Evolutionary conservation across 106 monocot genomes (phyloP).

Genomic region (Amphibolis antarctica): DNA sequence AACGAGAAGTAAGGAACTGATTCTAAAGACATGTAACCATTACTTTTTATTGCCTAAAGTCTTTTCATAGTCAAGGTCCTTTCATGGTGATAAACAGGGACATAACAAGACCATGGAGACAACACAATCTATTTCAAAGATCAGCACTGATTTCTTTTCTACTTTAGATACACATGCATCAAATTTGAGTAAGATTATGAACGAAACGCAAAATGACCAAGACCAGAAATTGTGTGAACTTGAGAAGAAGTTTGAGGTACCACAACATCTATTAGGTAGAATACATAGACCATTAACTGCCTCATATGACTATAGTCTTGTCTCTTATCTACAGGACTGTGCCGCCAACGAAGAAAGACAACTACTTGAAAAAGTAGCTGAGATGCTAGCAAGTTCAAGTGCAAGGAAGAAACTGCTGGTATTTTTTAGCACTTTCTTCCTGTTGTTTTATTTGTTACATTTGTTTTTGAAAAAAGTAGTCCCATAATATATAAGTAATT

Average conservation of each 20-base stretch:
- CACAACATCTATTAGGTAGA: not conserved
- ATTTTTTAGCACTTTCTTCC: not conserved
- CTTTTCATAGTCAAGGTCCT: no score
- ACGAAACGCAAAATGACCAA: slow-evolving; percentile 52
- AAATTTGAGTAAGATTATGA: slow-evolving; percentile 39
- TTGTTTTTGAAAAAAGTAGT: no score
- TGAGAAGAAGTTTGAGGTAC: slow-evolving; percentile 76
- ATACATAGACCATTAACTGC: not conserved
- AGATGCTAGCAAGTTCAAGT: slow-evolving; percentile 84
- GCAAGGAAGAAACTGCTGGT: slow-evolving; percentile 79
- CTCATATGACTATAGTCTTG: not conserved
- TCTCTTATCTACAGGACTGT: slow-evolving; percentile 47
- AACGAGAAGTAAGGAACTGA: slow-evolving; percentile 51
- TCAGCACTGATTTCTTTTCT: slow-evolving; percentile 47
- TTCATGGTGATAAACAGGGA: slow-evolving; percentile 39
- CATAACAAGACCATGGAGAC: slow-evolving; percentile 38
- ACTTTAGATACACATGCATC: slow-evolving; percentile 42
- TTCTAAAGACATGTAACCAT: not conserved
- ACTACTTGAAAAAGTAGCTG: slow-evolving; percentile 72
- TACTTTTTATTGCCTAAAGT: not conserved
- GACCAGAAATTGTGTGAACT: slow-evolving; percentile 43
- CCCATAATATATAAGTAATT: no score
- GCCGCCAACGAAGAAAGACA: slow-evolving; percentile 82
- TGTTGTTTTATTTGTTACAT: no score
- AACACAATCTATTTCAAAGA: slow-evolving; percentile 52